phyloP scores from a whole-genome alignment of 73 alveolate genomes.

The Tetrahymena malaccensis region DNA sequence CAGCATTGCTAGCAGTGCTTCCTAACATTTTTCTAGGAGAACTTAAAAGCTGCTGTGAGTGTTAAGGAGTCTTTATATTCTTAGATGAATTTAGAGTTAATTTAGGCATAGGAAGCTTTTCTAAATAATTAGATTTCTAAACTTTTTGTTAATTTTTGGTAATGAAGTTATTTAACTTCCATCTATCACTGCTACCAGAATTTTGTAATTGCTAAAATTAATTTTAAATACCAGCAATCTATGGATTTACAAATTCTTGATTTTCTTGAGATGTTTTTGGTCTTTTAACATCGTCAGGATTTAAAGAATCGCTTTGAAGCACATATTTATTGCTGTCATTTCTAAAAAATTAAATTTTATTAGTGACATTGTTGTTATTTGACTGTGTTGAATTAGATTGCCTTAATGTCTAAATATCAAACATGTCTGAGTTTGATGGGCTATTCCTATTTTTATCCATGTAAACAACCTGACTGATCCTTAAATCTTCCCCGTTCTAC shows the following conservation, averaged over 20 bases:
- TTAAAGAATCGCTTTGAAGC: neutral
- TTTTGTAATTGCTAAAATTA: neutral
- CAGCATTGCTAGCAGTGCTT: neutral
- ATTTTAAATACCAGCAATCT: neutral
- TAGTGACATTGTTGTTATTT: neutral
- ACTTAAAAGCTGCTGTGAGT: neutral
- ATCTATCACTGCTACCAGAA: neutral
- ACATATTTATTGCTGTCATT: neutral
- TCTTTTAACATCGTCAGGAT: neutral
- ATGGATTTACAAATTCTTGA: neutral
- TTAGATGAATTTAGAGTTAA: neutral
- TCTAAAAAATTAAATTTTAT: neutral
- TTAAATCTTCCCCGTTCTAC: neutral
- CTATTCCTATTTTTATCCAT: neutral
- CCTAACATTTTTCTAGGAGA: neutral
- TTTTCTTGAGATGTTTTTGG: neutral
- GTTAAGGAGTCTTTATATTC: neutral
- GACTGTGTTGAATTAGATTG: neutral
- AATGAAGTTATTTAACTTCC: neutral
- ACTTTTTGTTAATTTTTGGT: neutral
- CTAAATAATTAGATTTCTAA: neutral
- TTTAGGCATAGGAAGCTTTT: neutral
- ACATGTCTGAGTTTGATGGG: neutral
- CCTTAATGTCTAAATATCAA: neutral
- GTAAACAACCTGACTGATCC: neutral